Base-by-base conservation (phyloP, 129 eudicot genomes). In the Artemisia argyi region DNA sequence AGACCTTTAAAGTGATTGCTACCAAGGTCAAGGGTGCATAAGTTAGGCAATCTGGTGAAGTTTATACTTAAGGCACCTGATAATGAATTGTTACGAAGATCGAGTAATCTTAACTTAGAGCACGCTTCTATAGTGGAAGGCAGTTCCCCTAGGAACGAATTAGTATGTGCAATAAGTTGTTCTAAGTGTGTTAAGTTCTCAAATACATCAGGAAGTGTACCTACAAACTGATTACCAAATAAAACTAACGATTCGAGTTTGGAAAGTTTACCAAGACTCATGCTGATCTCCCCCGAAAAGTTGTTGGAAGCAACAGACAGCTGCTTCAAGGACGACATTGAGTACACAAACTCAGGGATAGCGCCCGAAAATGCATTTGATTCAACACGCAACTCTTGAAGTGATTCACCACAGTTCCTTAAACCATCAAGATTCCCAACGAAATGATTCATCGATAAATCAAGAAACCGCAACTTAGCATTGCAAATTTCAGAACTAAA, bases 61-160 rank as follows among this genome's bases (percentile, higher is more conserved):
- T 94, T 76, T 47, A 85, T 81, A 76, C 61, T 79, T 26, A 94
- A 59, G 3, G 61, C 55, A 56, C 97, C 99, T 14, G 83, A 68
- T 0, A 94, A 77, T 8, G 99, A 84, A 80, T 94, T 94, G 77
- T 94, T 94, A 44, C 94, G 85, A 59, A 94, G 93, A 90, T 94
- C 96, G 70, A 94, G 99, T 48, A 69, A 72, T 26, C 77, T 71
- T 30, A 94, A 72, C 35, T 68, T 86, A 12, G 85, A 28, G 77
- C 97, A 84, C 22, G 78, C 78, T 39, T 80, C 80, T 17, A 94
- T 64, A 62, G 89, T 87, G 68, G 94, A 78, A 47, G 99, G 99
- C 82, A 94, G 81, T 71, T 85, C 39, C 22, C 99, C 99, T 3
- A 85, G 81, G 73, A 94, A 86, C 15, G 76, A 74, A 78, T 94